Evolutionary conservation across 345 rosid species (phyloP), one percentile per base, ranked within the genome.

Genomic region (Hibiscus tridactylites): DNA sequence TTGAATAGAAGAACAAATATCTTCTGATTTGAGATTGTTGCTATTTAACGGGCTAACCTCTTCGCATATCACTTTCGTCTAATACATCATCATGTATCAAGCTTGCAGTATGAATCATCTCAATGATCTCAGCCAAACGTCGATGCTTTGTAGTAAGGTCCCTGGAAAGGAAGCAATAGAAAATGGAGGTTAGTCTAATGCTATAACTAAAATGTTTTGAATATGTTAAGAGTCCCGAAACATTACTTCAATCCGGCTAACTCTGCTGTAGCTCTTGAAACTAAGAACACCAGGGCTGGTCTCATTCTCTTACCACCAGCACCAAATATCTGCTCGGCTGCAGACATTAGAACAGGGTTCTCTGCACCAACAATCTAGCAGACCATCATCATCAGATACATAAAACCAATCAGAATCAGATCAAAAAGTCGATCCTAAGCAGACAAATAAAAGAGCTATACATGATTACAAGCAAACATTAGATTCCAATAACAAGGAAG

Each of bases 291-390:
- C 78, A 95, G 80, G 70, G 97, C 97, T 5, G 98, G 99, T 72
- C 97, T 86, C 97, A 92, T 90, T 80, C 99, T 87, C 83, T 95
- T 95, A 26, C 99, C 99, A 80, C 99, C 98, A 70, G 99, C 99
- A 74, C 99, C 75, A 78, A 95, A 92, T 26, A 92, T 92, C 82
- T 95, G 98, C 81, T 95, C 94, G 60, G 99, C 99, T 12, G 98
- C 98, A 52, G 98, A 92, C 90, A 87, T 90, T 63, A 95, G 80
- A 71, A 95, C 94, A 26, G 99, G 96, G 71, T 95, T 92, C 74
- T 95, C 98, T 78, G 98, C 96, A 68, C 97, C 98, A 78, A 92
- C 97, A 86, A 95, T 89, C 98, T 95, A 84, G 42, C 76, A 82
- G 19, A 77, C 79, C 65, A 77, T 74, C 72, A 76, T 64, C 72